These are phyloP conservation scores for Cajanus cajan DNA, from an alignment of 306 rosid species.

Conservation along the genomic window DNA sequence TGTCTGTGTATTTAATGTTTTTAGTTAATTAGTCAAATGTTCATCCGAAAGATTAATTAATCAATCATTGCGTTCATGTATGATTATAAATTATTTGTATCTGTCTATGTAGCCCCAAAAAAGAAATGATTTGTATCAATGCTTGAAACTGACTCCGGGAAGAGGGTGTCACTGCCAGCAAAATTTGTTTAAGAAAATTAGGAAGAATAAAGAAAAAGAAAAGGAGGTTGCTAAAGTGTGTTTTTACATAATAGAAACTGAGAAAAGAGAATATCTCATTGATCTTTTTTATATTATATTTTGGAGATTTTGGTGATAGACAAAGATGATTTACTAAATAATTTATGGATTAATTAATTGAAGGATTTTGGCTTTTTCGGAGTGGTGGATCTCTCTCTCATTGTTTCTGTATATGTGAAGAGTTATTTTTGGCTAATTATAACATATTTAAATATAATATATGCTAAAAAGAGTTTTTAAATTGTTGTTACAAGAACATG, in stretches of 20 bases:
- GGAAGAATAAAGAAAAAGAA: neutral
- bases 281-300: neutral
- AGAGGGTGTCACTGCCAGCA: constrained; percentile 42
- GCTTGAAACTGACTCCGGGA: constrained; percentile 7
- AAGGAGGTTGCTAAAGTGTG: constrained; percentile 9
- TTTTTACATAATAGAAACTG: constrained; percentile 12
- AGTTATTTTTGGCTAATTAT: neutral
- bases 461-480: neutral
- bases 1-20: neutral
- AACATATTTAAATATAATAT: neutral
- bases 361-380: neutral
- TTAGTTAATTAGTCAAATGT: constrained; percentile 4
- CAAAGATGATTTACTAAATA: constrained; percentile 27
- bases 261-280: neutral
- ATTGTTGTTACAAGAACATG: too few relatives aligned
- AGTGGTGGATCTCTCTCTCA: neutral
- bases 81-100: neutral
- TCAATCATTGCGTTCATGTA: constrained; percentile 31
- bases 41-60: constrained; percentile 6
- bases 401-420: neutral
- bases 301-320: constrained; percentile 27
- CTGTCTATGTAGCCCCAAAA: constrained; percentile 9
- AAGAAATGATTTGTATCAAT: constrained; percentile 17
- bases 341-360: neutral
- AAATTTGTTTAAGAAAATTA: constrained; percentile 4